These are phyloP conservation scores for Penicillium tannophilum DNA, from an alignment of 495 filamentous ascomycete species.

Conservation along the genomic window DNA sequence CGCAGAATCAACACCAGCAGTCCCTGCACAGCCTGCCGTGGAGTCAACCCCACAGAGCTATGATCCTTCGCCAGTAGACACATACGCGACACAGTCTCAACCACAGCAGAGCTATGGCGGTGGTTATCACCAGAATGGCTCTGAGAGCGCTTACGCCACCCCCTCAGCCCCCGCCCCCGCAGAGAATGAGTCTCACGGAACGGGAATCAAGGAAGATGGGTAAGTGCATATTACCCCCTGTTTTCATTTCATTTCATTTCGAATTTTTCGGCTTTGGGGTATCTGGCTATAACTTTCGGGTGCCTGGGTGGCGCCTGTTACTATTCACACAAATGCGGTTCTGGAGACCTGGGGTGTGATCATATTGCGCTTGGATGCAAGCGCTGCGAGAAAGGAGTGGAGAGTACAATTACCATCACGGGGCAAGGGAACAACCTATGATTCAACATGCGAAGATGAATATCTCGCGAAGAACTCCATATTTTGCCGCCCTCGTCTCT, in stretches of 20 bases:
- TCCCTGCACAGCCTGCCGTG: conserved; percentile 26
- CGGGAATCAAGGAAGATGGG: conserved; percentile 96
- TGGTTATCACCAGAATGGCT: conserved; percentile 64
- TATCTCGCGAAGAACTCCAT: neutral
- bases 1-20: conserved; percentile 25
- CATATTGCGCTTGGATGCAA: neutral
- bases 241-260: conserved; percentile 25
- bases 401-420: neutral
- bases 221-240: conserved; percentile 61
- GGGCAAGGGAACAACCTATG: neutral
- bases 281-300: conserved; percentile 12
- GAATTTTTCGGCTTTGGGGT: conserved; percentile 20
- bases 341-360: neutral
- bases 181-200: conserved; percentile 49
- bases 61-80: conserved; percentile 47
- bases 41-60: conserved; percentile 28
- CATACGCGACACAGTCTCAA: conserved; percentile 30
- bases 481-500: neutral
- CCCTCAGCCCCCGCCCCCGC: conserved; percentile 38
- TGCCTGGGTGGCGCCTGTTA: conserved; percentile 15
- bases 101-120: conserved; percentile 47
- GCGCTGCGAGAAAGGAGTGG: neutral
- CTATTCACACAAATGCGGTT: conserved; percentile 23
- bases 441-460: neutral
- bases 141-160: conserved; percentile 58